phyloP scores from a whole-genome alignment of 495 filamentous ascomycete species.

The Penicillium lividum region DNA sequence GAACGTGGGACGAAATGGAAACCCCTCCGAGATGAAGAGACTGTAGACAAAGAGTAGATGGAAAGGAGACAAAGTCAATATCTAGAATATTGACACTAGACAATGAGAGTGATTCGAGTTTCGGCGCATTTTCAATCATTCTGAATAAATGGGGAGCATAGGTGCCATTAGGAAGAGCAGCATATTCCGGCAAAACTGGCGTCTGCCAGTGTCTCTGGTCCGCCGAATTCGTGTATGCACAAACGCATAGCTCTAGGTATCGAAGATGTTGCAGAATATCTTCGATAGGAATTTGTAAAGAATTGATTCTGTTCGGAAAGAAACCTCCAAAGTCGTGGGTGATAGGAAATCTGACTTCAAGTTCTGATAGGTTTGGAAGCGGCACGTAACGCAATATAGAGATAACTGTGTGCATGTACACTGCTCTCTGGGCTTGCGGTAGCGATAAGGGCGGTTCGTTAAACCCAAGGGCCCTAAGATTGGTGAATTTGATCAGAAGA shows the following conservation, averaged over 20 bases:
- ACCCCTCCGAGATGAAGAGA: background rate
- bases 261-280: background rate
- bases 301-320: background rate
- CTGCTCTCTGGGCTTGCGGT: background rate
- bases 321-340: background rate
- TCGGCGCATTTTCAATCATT: background rate
- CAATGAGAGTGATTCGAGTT: background rate
- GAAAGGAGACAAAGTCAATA: background rate
- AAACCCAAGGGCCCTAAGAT: background rate
- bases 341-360: background rate
- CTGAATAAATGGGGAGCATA: background rate
- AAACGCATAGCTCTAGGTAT: background rate
- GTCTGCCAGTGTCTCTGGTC: background rate
- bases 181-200: background rate
- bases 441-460: background rate
- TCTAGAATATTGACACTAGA: no score
- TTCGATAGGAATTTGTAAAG: background rate
- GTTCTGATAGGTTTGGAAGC: background rate
- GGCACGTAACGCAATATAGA: background rate
- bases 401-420: background rate
- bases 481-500: background rate
- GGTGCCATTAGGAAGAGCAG: background rate
- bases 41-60: background rate
- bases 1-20: background rate
- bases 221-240: background rate